phyloP scores from a whole-genome alignment of 2,329 filamentous ascomycete species.

The Curvularia eragrostidis region DNA sequence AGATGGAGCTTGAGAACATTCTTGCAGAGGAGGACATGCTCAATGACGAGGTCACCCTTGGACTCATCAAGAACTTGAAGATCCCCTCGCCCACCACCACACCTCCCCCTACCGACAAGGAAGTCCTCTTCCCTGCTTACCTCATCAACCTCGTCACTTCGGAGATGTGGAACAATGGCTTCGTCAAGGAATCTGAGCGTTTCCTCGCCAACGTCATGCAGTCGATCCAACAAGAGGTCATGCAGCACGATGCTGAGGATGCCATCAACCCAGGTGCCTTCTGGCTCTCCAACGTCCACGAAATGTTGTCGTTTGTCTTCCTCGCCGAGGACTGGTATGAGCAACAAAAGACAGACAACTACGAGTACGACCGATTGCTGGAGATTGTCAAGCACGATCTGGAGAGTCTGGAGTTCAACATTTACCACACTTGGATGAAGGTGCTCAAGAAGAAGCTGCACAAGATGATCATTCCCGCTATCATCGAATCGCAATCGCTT shows the following conservation, averaged over 20 bases:
- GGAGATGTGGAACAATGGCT: slow-evolving; percentile 99
- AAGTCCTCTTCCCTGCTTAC: slow-evolving; percentile 97
- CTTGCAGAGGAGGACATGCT: slow-evolving; percentile 94
- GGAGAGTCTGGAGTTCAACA: slow-evolving; percentile 98
- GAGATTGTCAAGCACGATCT: slow-evolving; percentile 99
- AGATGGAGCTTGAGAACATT: slow-evolving; percentile 91
- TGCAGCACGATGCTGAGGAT: slow-evolving; percentile 97
- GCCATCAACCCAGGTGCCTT: slow-evolving; percentile 97
- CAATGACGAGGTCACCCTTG: slow-evolving; percentile 96
- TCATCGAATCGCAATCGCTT: slow-evolving; percentile 97
- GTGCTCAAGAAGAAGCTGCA: slow-evolving; percentile 98
- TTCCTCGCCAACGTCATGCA: slow-evolving; percentile 99
- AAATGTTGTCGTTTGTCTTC: slow-evolving; percentile 99
- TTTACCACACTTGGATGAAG: slow-evolving; percentile 99
- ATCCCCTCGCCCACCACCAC: slow-evolving; percentile 88
- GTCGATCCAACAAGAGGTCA: slow-evolving; percentile 98
- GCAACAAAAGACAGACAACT: slow-evolving; percentile 98
- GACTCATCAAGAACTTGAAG: slow-evolving; percentile 94
- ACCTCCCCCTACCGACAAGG: slow-evolving; percentile 94
- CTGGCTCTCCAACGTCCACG: slow-evolving; percentile 98
- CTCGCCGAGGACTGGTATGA: slow-evolving; percentile 99
- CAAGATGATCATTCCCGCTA: slow-evolving; percentile 99
- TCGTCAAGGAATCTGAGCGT: slow-evolving; percentile 98
- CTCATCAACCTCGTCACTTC: slow-evolving; percentile 98
- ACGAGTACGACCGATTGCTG: slow-evolving; percentile 94